Evolutionary conservation across 805 yeast genomes (phyloP), one percentile per base, ranked within the genome.

Genomic region (Wickerhamiella azymoides): DNA sequence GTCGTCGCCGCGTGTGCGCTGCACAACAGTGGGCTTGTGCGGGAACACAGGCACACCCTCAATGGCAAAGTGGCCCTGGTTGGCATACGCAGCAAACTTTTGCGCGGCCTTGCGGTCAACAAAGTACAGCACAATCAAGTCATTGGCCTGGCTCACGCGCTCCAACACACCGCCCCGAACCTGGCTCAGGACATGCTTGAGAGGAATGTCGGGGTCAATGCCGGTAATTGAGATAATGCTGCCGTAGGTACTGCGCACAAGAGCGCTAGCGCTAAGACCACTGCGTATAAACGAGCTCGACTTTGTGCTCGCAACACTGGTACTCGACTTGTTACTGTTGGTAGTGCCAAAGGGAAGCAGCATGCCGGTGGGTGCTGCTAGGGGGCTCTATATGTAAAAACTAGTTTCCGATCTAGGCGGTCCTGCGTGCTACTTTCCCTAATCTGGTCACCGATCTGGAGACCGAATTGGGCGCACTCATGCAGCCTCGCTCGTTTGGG

Each of bases 151-250:
- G 9, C 14, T 24, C n/a, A 44, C 47, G 2, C 46, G 36, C 33
- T 47, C 50, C 11, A 49, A 43, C 3, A 49, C 55, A 0, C 58
- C 58, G 6, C 57, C 57, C 8, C 56, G 39, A 1, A 52, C 52
- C 40, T 55, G 58, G 3, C 55, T 13, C 7, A 55, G 42, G 18
- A 54, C 35, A 13, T 18, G 37, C 46, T 28, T 36, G 9, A 42
- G 16, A 16, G 45, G 40, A 7, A 42, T 18, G 28, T 36, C 40
- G 14, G 45, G 40, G 27, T 42, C 40, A 11, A 42, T 19, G 7
- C 40, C 40, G 9, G n/a, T 18, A 7, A 42, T 17, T 2, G 40
- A 26, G 9, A 42, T 27, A 7, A 36, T 10, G 19, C 40, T 26
- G 2, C 40, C 45, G 11, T 16, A 25, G n/a, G 39, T 39, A 5